Base-by-base conservation (phyloP, 2,329 filamentous ascomycete genomes). In the Aspergillus tamarii region DNA sequence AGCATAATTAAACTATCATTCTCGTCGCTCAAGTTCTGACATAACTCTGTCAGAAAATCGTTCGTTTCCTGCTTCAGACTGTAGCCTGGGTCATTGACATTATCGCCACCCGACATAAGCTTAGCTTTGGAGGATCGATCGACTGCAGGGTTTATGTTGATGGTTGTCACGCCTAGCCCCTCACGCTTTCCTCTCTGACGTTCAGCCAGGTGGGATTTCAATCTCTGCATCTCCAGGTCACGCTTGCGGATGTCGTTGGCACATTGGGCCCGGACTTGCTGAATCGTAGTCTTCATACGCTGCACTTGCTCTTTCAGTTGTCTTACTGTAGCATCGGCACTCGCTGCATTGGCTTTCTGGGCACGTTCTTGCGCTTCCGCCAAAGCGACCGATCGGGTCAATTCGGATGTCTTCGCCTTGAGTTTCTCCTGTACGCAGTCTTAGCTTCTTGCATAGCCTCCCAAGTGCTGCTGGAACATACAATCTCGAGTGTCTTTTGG, bases 181-280 rank as follows among this genome's bases (percentile, higher is more conserved):
- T 72, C 88, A 82, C 57, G 86, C 70, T 76, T 72, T 85, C 84
- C 68, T 85, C 88, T 67, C 88, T 86, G 54, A 84, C 87, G 73
- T 60, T 95, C 92, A 3, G 88, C 85, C 66, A 98, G 84, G 74
- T 97, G 93, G 69, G 90, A 91, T 83, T 97, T 98, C 67, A 99
- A 83, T 46, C 89, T 89, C 67, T 96, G 91, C 67, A 98, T 90
- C 78, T 97, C 92, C 52, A 93, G 84, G 74, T 99, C 95, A 48
- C 94, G 88, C 74, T 96, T 94, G 65, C 94, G 89, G 53, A 97
- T 87, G 73, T 99, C 95, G 69, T 93, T 96, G 57, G 93, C 90
- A 77, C 94, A 98, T 67, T 94, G 89, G 8, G 91, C 88, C 65
- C 94, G 89, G 2, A 95, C 91, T 77, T 98, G 94, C 34, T 90